Percentiles rank a stretch among this genome's conserved stretches.
Evolutionary conservation across 106 monocot species (phyloP).

Genomic region (Dendrobium huoshanense): DNA sequence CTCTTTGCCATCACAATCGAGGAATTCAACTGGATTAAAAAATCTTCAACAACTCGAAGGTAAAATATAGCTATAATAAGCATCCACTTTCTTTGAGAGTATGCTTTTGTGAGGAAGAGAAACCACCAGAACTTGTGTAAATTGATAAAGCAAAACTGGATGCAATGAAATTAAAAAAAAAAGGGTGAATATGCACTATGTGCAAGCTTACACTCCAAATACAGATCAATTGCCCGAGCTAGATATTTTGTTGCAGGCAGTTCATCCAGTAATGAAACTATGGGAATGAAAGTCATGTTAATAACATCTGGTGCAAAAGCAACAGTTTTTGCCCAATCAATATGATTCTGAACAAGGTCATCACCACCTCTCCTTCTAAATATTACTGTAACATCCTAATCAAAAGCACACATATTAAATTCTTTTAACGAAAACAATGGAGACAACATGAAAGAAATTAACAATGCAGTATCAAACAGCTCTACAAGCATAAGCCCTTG

Average conservation of each 20-base stretch:
- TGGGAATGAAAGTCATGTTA: conserved; percentile 86
- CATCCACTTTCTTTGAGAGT: background rate
- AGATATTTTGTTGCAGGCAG: conserved; percentile 56
- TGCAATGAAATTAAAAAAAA: background rate
- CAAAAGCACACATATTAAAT: conserved; percentile 11
- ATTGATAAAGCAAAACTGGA: background rate
- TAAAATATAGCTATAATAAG: background rate
- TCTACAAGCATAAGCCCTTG: conserved; percentile 18
- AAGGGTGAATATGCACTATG: background rate
- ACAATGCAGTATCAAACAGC: too few relatives aligned
- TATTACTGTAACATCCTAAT: conserved; percentile 88
- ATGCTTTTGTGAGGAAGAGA: background rate
- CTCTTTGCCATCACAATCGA: background rate
- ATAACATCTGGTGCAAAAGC: conserved; percentile 80
- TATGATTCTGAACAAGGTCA: conserved; percentile 88
- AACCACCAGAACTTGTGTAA: background rate
- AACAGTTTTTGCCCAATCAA: conserved; percentile 67
- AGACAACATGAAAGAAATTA: background rate
- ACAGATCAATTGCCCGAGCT: conserved; percentile 74
- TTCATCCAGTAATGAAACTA: conserved; percentile 66
- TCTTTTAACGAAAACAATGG: background rate
- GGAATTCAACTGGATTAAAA: background rate
- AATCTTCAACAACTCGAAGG: background rate
- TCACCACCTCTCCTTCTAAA: conserved; percentile 91
- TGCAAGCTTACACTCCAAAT: conserved; percentile 72